Evolutionary conservation across 2,329 filamentous ascomycete species (phyloP).

Genomic region (Neurospora sp.): DNA sequence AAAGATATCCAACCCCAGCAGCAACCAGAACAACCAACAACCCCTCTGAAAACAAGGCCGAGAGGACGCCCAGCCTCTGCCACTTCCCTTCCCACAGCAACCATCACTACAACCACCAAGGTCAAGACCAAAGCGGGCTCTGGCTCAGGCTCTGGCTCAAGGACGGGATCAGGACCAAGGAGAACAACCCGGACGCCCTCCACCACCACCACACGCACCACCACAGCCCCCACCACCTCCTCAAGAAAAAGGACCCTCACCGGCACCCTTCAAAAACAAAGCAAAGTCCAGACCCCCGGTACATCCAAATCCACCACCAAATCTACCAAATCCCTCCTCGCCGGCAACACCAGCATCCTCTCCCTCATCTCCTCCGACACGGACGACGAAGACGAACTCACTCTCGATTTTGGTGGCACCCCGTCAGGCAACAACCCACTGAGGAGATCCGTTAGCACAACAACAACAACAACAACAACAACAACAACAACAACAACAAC

Average conservation of each 20-base stretch:
- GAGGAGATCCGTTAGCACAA: too few relatives aligned
- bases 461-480: neutral
- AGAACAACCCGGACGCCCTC: neutral
- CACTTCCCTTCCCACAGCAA: neutral
- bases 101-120: neutral
- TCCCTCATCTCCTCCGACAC: constrained; percentile 32
- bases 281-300: neutral
- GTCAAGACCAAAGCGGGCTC: neutral
- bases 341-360: constrained; percentile 26
- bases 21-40: neutral
- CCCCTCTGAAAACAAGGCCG: neutral
- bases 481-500: neutral
- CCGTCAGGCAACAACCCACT: neutral
- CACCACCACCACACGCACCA: neutral
- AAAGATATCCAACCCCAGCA: neutral
- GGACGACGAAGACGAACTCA: constrained; percentile 29
- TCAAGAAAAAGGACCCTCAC: neutral
- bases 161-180: neutral
- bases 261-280: neutral
- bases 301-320: constrained; percentile 7
- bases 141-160: neutral
- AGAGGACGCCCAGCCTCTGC: neutral
- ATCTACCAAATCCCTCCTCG: neutral
- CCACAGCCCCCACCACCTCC: neutral
- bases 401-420: constrained; percentile 20